Evolutionary conservation across 805 yeast genomes (phyloP).

Genomic region (Pichia heedii): DNA sequence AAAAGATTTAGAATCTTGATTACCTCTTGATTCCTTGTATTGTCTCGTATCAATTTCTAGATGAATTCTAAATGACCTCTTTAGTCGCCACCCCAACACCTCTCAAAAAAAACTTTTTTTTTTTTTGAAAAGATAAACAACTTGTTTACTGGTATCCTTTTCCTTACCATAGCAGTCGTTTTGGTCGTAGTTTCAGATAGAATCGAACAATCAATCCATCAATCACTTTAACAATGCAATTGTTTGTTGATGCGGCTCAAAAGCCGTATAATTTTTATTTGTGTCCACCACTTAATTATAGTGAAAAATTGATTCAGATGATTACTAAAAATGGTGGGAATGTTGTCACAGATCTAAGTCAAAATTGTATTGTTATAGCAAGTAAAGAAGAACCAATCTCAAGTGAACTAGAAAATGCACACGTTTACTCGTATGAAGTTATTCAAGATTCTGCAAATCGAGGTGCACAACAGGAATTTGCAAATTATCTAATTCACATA

Average conservation of each 20-base stretch:
- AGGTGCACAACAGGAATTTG: conserved; percentile 12
- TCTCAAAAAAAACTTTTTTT: conserved; percentile 2
- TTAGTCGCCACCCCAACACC: conserved; percentile 8
- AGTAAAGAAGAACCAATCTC: conserved; percentile 7
- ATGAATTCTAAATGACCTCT: not conserved
- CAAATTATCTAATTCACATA: conserved; percentile 11
- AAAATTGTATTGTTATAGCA: conserved; percentile 12
- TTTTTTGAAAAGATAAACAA: no score
- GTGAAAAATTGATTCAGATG: conserved; percentile 6
- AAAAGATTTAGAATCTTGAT: no score
- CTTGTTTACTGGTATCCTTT: no score
- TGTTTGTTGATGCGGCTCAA: conserved; percentile 10
- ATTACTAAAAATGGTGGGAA: conserved; percentile 15
- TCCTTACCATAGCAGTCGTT: no score
- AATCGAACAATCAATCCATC: no score
- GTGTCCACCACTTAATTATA: conserved; percentile 11
- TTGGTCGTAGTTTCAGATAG: not conserved
- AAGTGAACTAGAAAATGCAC: conserved; percentile 10
- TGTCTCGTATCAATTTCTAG: no score
- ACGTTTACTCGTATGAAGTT: conserved; percentile 13
- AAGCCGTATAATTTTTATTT: conserved; percentile 15
- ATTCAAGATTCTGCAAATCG: conserved; percentile 12
- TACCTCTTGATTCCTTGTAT: no score
- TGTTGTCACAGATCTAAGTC: conserved; percentile 9
- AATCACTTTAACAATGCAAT: not conserved